A percentile compares a stretch with the other conserved stretches of the same genome.
Conservation (phyloP, 129 eudicot genomes). For the sunflower (Helianthus annuus) region HanXRQr2.0-SUNRISE NC_035440.2:86131083-86131582, state of each 20-base stretch:
- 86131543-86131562: conserved; percentile 40
- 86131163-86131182: no score
- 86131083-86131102: no score
- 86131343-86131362: conserved; percentile 86
- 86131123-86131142: no score
- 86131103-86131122: no score
- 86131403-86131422: no score
- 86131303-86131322: conserved; percentile 80
- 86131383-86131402: no score
- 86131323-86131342: conserved; percentile 66
- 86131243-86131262: conserved; percentile 74
- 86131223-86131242: conserved; percentile 94
- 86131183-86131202: conserved; percentile 46
- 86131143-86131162: no score
- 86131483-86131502: conserved; percentile 47
- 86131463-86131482: not conserved
- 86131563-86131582: no score
- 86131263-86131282: conserved; percentile 84
- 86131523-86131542: conserved; percentile 37
- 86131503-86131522: conserved; percentile 50
- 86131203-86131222: conserved; percentile 98
- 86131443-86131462: conserved; percentile 3
- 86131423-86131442: no score
- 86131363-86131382: conserved; percentile 23
- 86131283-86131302: conserved; percentile 79